Conservation (phyloP, 352 stramenopile species). For the Thalassiosira oceanica region DNA sequence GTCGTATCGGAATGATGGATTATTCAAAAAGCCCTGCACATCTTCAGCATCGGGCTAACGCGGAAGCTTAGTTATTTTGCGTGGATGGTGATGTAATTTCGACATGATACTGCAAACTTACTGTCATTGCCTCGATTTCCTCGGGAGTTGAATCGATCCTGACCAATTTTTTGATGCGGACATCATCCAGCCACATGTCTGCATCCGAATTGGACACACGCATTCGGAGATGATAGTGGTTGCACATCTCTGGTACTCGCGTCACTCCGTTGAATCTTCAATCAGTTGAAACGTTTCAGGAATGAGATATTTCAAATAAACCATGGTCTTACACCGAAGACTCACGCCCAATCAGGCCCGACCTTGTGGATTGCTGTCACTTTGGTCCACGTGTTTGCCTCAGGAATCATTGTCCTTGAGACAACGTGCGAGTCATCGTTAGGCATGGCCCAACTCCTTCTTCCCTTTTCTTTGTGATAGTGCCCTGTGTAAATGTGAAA, state of each 20-base stretch:
- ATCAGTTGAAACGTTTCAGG: no score
- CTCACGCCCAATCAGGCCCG: constrained; percentile 29
- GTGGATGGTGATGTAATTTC: no score
- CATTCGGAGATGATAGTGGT: constrained; percentile 30
- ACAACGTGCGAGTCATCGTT: constrained; percentile 25
- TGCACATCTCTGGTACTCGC: constrained; percentile 5
- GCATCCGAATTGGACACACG: not conserved
- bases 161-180: constrained; percentile 17
- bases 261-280: not conserved
- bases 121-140: no score
- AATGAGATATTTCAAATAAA: no score
- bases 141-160: no score
- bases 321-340: no score
- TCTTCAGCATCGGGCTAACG: no score
- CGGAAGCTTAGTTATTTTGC: no score
- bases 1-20: no score
- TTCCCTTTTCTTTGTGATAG: constrained; percentile 16
- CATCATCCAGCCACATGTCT: constrained; percentile 18
- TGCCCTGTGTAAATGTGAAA: constrained; percentile 34
- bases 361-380: constrained; percentile 16
- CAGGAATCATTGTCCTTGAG: constrained; percentile 2
- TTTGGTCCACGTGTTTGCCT: constrained; percentile 12
- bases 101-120: no score
- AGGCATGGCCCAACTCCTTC: constrained; percentile 2
- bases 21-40: no score